Percentiles rank a stretch among this genome's conserved stretches.
These are phyloP conservation scores for Chalciporus piperatus DNA, from an alignment of 768 basidiomycete species.

Conservation along the genomic window DNA sequence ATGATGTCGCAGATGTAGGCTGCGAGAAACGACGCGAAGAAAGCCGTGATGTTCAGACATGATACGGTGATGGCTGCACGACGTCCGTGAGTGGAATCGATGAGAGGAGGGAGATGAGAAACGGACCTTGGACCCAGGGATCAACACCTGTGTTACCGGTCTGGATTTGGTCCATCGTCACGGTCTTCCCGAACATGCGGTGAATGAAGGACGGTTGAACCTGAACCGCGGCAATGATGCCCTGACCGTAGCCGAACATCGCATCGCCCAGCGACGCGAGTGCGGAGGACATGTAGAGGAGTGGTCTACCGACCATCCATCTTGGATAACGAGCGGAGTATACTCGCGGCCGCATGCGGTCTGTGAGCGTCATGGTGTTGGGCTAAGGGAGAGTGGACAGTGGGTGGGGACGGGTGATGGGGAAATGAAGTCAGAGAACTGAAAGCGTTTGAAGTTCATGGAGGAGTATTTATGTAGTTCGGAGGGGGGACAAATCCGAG, in stretches of 20 bases:
- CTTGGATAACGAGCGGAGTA: slow-evolving; percentile 49
- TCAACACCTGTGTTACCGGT: slow-evolving; percentile 42
- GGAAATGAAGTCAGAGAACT: background rate
- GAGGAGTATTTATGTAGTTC: slow-evolving; percentile 24
- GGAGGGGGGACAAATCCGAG: slow-evolving; percentile 7
- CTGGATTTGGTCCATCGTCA: slow-evolving; percentile 46
- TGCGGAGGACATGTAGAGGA: slow-evolving; percentile 50
- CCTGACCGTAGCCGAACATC: slow-evolving; percentile 56
- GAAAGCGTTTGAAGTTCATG: background rate
- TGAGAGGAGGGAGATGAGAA: background rate
- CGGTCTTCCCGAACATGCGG: slow-evolving; percentile 44
- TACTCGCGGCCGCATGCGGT: slow-evolving; percentile 33
- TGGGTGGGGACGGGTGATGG: background rate
- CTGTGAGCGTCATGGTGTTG: slow-evolving; percentile 22
- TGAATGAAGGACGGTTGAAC: slow-evolving; percentile 52
- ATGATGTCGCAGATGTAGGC: slow-evolving; percentile 51
- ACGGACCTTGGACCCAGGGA: slow-evolving; percentile 46
- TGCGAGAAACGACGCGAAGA: slow-evolving; percentile 42
- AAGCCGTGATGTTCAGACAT: slow-evolving; percentile 49
- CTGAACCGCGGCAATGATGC: slow-evolving; percentile 49
- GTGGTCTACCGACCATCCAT: slow-evolving; percentile 49
- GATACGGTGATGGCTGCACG: slow-evolving; percentile 46
- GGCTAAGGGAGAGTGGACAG: slow-evolving; percentile 10
- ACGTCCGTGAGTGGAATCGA: background rate
- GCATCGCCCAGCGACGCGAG: slow-evolving; percentile 56